Conservation (phyloP, 106 monocot species). For the Dendrobium catenatum region DNA sequence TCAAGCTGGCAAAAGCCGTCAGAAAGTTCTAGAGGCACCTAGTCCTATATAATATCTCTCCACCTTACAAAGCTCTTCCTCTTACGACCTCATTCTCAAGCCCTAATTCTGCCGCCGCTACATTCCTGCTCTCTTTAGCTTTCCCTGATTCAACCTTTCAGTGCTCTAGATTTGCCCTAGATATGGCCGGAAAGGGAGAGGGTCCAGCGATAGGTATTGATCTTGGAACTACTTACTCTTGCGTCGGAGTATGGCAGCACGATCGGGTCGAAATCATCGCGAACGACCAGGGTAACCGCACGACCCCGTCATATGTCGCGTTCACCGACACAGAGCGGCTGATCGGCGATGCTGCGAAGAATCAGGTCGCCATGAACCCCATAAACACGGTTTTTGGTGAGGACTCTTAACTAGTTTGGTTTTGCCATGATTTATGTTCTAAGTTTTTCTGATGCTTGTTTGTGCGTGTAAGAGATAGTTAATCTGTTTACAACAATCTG, state of each 20-base stretch:
- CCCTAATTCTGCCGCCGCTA: too few species aligned
- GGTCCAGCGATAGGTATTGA: constrained; percentile 6
- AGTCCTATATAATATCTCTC: too few species aligned
- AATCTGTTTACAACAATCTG: neutral
- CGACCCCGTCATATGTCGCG: constrained; percentile 17
- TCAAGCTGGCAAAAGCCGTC: too few species aligned
- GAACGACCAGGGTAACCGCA: constrained; percentile 21
- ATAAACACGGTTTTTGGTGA: constrained; percentile 43
- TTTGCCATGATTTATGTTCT: neutral
- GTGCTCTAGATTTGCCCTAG: neutral
- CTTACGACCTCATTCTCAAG: too few species aligned
- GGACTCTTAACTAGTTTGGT: too few species aligned
- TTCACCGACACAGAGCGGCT: constrained; percentile 36
- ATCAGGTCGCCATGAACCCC: constrained; percentile 49
- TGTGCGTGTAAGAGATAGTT: neutral
- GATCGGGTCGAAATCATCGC: constrained; percentile 24
- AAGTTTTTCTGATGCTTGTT: neutral
- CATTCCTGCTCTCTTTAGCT: too few species aligned
- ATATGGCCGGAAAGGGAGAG: constrained; percentile 14
- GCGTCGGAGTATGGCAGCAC: constrained; percentile 18
- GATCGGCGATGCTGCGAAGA: constrained; percentile 42
- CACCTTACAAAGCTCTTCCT: too few species aligned
- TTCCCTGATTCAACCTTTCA: neutral
- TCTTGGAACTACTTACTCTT: neutral
- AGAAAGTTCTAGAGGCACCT: too few species aligned